Base-by-base conservation (phyloP, 148 eudicot genomes). In the Beta vulgaris region DNA sequence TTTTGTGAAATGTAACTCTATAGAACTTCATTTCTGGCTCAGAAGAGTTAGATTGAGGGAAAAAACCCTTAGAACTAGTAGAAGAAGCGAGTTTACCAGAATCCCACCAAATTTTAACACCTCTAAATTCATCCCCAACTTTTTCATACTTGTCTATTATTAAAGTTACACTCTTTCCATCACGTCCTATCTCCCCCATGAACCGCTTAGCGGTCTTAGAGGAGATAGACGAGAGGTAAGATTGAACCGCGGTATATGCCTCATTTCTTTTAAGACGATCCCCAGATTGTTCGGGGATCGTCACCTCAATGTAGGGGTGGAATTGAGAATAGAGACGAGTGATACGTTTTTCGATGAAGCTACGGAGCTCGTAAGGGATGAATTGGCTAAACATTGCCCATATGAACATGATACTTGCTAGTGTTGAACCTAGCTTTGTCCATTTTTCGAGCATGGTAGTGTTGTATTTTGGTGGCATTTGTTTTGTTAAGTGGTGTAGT, bases 81-180 rank as follows among this genome's bases (percentile, higher is more conserved):
- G 28, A 19, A 11, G 69, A 7, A 6, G 31, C 2, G 1, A 26
- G 2, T 34, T 73, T 85, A 11, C 77, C 74, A 0, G 77, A 81
- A 32, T 59, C 69, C 91, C 91, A 88, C 77, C 59, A 44, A 12
- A 88, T 55, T 32, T 71, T 57, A 9, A 68, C 82, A 6, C 88
- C 92, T 13, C 39, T 68, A 73, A 79, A 86, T 39, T 81, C 81
- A n/a, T 88, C 92, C 0, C 58, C 75, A n/a, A 83, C 86, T 60
- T 68, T 77, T 40, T 86, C 87, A 4, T 86, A 10, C n/a, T 88
- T 85, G 18, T 85, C 91, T 85, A 86, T 74, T 71, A 77, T 77
- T 12, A 86, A 40, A 7, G 71, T 65, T 3, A 85, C 40, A 72
- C 71, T 76, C 51, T 73, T 81, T 53, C 80, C 77, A 7, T 77